A percentile compares a stretch with the other conserved stretches of the same genome.
phyloP scores from a whole-genome alignment of 805 yeast species.

The Cyberlindnera meyerae region DNA sequence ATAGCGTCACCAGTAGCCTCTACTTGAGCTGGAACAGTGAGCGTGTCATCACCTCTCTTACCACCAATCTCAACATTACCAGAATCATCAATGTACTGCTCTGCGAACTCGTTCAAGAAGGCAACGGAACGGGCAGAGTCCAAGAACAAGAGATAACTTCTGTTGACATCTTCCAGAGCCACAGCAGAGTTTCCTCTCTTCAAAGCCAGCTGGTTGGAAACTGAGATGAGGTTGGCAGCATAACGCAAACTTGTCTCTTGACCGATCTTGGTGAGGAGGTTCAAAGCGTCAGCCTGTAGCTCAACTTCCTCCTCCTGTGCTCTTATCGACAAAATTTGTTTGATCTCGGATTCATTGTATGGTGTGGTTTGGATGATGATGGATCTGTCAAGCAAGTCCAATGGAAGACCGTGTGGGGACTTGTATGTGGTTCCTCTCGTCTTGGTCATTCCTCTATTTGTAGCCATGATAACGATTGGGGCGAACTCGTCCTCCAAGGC shows the following conservation, averaged over 20 bases:
- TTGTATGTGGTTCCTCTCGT: constrained; percentile 91
- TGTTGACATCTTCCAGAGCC: constrained; percentile 78
- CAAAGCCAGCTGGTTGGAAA: constrained; percentile 78
- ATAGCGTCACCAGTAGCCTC: constrained; percentile 27
- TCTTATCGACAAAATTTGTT: constrained; percentile 80
- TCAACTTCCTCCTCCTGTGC: constrained; percentile 94
- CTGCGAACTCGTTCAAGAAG: constrained; percentile 64
- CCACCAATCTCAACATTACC: constrained; percentile 63
- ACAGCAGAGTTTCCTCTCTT: constrained; percentile 71
- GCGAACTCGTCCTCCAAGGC: constrained; percentile 96
- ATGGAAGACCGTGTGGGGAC: constrained; percentile 97
- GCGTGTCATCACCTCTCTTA: constrained; percentile 13
- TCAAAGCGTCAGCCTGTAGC: constrained; percentile 74
- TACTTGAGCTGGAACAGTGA: constrained; percentile 32
- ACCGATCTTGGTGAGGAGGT: constrained; percentile 83
- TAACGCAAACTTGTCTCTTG: constrained; percentile 87
- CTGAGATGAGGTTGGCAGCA: constrained; percentile 86
- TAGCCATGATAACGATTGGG: constrained; percentile 97
- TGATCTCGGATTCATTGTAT: constrained; percentile 78
- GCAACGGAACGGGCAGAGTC: constrained; percentile 89
- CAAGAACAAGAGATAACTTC: constrained; percentile 79
- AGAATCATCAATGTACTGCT: constrained; percentile 70
- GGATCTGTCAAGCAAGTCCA: constrained; percentile 89
- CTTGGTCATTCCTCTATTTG: constrained; percentile 91
- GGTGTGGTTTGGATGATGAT: constrained; percentile 83